Evolutionary conservation across 2,329 filamentous ascomycete species (phyloP), one percentile per base, ranked within the genome.

Genomic region (Pseudogymnoascus pannorum): DNA sequence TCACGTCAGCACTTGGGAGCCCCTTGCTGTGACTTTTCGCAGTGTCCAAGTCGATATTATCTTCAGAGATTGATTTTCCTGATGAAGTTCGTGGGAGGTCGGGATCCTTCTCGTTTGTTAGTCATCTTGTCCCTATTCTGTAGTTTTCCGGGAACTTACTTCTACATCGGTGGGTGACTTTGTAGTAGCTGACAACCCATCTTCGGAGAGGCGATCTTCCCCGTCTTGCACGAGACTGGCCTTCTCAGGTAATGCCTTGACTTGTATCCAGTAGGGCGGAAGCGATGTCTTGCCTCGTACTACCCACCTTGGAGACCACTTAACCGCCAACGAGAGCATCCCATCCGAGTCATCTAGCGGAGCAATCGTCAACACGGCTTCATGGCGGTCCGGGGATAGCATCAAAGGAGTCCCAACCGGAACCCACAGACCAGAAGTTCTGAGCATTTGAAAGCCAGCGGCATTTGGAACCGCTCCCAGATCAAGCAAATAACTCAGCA

Each of bases 401-500:
- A 87, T 78, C 59, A 87, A 69, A 0, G 78, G 73, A 33, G 82
- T 86, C 3, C 83, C 84, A 0, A 79, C 78, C 0, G 84, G 83
- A 2, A 84, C 83, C 83, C 84, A 86, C 1, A 86, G 67, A 0
- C 84, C 84, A 4, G 81, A 81, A 0, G 78, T 79, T 24, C 82
- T 76, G 61, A 87, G 65, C 65, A 86, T 72, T 40, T 78, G 78
- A 78, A 83, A 85, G 2, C 83, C 84, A 58, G 82, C 81, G 0
- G 80, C 71, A 62, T 86, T 81, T 0, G 84, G 84, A 2, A 85
- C 75, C 1, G 85, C 85, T 2, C 86, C 86, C 7, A 86, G 75
- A 69, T 88, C 85, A 1, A 88, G 71, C 35, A 88, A 72, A 63
- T 87, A 87, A 24, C 77, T 79, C 0, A 88, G 73, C 2, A 88